A percentile compares a stretch with the other conserved stretches of the same genome.
Evolutionary conservation across 2,329 filamentous ascomycete genomes (phyloP).

Genomic region (Sordariomycetes sp.): DNA sequence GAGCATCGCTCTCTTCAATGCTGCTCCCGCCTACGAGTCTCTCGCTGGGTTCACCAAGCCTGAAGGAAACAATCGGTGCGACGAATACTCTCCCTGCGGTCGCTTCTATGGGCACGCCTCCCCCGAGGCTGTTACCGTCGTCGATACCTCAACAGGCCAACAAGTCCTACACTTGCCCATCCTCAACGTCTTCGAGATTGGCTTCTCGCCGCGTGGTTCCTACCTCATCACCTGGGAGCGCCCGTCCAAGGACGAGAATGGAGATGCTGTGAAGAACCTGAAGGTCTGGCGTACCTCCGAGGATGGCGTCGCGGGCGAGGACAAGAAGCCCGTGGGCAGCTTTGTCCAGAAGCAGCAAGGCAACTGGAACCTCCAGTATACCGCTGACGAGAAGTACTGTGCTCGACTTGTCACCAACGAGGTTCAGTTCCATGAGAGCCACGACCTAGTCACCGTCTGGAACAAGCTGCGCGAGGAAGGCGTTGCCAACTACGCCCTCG

Average conservation of each 20-base stretch:
- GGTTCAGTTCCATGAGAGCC: slow-evolving; percentile 91
- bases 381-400: slow-evolving; percentile 84
- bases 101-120: slow-evolving; percentile 95
- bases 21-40: slow-evolving; percentile 77
- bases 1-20: slow-evolving; percentile 89
- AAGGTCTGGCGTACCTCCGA: slow-evolving; percentile 91
- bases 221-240: slow-evolving; percentile 97
- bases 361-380: slow-evolving; percentile 97
- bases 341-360: slow-evolving; percentile 96
- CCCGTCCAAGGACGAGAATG: slow-evolving; percentile 82
- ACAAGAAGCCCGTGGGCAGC: slow-evolving; percentile 69
- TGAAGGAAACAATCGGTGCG: slow-evolving; percentile 90
- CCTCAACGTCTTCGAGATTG: slow-evolving; percentile 84
- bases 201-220: slow-evolving; percentile 85
- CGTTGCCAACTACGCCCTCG: slow-evolving; percentile 79
- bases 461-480: slow-evolving; percentile 93
- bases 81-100: slow-evolving; percentile 90
- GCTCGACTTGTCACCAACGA: slow-evolving; percentile 93
- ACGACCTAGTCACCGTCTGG: slow-evolving; percentile 79
- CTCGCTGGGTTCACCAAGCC: slow-evolving; percentile 78
- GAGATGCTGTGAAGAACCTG: slow-evolving; percentile 89
- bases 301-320: slow-evolving; percentile 48
- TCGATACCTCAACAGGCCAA: slow-evolving; percentile 71
- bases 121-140: slow-evolving; percentile 74
- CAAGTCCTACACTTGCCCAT: slow-evolving; percentile 67